Base-by-base conservation (phyloP, 306 rosid species). In the Begonia fuchsioides region DNA sequence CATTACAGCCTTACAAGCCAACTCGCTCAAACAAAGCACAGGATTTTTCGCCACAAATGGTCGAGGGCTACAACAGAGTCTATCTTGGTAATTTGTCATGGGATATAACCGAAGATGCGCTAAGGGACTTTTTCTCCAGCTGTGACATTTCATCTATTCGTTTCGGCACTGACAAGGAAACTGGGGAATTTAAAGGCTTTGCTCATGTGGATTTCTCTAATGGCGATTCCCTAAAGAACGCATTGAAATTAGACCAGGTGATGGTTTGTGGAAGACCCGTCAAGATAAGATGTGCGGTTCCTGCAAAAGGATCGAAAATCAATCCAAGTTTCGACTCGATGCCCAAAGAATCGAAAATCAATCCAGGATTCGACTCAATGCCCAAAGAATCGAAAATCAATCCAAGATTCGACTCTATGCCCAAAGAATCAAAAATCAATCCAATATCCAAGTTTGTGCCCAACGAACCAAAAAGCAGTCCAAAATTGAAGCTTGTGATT, bases 31-130 rank as follows among this genome's bases (percentile, higher is more conserved):
- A n/a, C n/a, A n/a, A n/a, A n/a, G n/a, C n/a, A n/a, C n/a, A n/a
- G n/a, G n/a, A n/a, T n/a, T n/a, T n/a, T n/a, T n/a, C n/a, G n/a
- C n/a, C n/a, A n/a, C n/a, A n/a, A n/a, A n/a, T n/a, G n/a, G n/a
- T n/a, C n/a, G n/a, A n/a, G n/a, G 98, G 98, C 48, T 90, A 90
- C 72, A 83, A 85, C 40, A 82, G 94, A 81, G 68, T 75, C 65
- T 90, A 90, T 54, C 72, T 77, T 41, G 94, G 98, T 32, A 90
- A 86, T 73, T 78, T 90, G 60, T n/a, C 94, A 1, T 81, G 95
- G 98, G 95, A 79, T 41, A 66, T 77, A 55, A 77, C 81, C 0
- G 97, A 90, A 75, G 94, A 81, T 45, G 76, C 84, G 53, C 60
- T 85, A 39, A 73, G 46, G 83, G 74, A 63, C 47, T 72, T 82